Percentiles rank a stretch among this genome's conserved stretches.
These are phyloP conservation scores for Syncephalis fuscata DNA, from an alignment of 371 early-diverging fungal species.

Conservation along the genomic window DNA sequence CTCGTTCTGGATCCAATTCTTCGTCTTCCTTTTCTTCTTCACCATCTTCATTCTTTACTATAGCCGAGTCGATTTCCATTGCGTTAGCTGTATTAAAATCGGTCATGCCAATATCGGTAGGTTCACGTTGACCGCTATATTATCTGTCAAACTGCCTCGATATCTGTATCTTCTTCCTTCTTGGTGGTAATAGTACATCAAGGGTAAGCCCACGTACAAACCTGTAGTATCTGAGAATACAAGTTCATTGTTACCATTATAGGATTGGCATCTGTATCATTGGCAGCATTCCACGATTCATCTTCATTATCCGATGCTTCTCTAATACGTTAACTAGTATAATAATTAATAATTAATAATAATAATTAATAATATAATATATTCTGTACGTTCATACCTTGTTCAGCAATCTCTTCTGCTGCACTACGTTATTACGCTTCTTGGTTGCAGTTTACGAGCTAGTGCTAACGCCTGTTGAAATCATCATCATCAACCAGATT, in stretches of 20 bases:
- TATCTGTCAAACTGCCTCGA: no score
- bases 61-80: no score
- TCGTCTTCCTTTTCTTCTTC: no score
- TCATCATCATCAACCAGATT: conserved; percentile 93
- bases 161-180: no score
- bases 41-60: no score
- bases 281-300: conserved; percentile 4
- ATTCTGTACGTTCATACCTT: conserved; percentile 8
- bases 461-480: conserved; percentile 64
- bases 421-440: conserved; percentile 19
- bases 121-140: no score
- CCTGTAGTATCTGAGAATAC: conserved; percentile 16
- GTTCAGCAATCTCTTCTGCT: conserved; percentile 36
- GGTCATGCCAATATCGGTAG: no score
- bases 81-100: no score
- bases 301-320: conserved; percentile 20
- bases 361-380: background rate
- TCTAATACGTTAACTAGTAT: conserved; percentile 2
- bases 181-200: no score
- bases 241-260: conserved; percentile 6
- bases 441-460: conserved; percentile 47
- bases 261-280: conserved; percentile 1
- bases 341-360: background rate
- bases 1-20: background rate
- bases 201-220: no score